Conservation (phyloP, 257 asterid genomes). For the Lithospermum erythrorhizon region DNA sequence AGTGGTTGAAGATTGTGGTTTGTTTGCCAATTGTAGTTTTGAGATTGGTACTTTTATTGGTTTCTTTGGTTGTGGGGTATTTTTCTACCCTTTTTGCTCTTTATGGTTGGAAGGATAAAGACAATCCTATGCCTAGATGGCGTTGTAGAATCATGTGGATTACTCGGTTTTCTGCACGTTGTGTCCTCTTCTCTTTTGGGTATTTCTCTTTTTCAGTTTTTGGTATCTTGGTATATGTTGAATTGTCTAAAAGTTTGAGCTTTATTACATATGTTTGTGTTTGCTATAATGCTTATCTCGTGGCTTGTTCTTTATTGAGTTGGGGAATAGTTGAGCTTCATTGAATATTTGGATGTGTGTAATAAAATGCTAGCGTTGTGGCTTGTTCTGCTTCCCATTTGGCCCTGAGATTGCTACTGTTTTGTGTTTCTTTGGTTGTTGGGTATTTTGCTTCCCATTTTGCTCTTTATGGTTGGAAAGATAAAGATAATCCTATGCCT, state of each 20-base stretch:
- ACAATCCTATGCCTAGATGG: conserved; percentile 84
- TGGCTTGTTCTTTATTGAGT: too few relatives aligned
- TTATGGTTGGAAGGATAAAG: conserved; percentile 70
- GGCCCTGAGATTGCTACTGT: conserved; percentile 46
- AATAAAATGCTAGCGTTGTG: too few relatives aligned
- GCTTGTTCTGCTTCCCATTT: conserved; percentile 69
- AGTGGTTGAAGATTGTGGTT: conserved; percentile 73
- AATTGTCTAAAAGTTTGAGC: not conserved
- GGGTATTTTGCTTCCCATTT: conserved; percentile 55
- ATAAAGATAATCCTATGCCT: conserved; percentile 74
- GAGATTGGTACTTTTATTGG: conserved; percentile 57
- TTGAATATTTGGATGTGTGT: too few relatives aligned
- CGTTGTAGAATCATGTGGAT: conserved; percentile 75
- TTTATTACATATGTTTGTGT: not conserved
- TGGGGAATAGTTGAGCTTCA: too few relatives aligned
- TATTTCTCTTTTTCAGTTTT: conserved; percentile 1
- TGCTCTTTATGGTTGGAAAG: conserved; percentile 81
- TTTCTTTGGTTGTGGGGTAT: conserved; percentile 58
- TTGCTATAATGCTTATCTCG: too few relatives aligned
- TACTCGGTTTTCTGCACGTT: conserved; percentile 65
- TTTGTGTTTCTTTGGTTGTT: conserved; percentile 45
- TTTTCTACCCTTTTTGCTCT: conserved; percentile 50
- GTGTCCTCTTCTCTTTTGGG: conserved; percentile 89
- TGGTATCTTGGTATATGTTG: not conserved
- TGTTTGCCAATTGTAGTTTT: conserved; percentile 59